Evolutionary conservation across 164 flowering plant genomes (phyloP).

Genomic region (Stephania cephalantha): DNA sequence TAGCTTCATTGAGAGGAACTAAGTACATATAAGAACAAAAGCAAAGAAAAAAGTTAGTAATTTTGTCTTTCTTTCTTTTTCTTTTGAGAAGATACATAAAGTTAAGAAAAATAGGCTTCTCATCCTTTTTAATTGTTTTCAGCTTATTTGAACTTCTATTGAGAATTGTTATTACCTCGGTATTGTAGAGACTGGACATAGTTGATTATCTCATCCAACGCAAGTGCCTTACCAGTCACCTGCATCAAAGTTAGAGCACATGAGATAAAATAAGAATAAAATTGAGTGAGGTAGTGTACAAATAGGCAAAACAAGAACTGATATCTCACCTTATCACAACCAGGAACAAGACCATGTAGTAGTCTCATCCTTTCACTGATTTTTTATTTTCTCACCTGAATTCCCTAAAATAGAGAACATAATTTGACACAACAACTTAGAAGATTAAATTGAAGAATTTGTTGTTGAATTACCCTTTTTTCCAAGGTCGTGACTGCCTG

Average conservation of each 20-base stretch:
- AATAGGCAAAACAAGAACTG: neutral
- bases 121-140: no score
- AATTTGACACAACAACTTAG: neutral
- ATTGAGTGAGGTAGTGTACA: neutral
- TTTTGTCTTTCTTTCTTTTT: no score
- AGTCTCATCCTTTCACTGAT: slow-evolving; percentile 79
- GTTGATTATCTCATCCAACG: slow-evolving; percentile 85
- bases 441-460: slow-evolving; percentile 12
- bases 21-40: slow-evolving; percentile 1
- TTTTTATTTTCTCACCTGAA: slow-evolving; percentile 75
- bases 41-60: neutral
- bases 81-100: no score
- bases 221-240: slow-evolving; percentile 85
- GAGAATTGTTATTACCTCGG: slow-evolving; percentile 54
- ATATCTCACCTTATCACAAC: slow-evolving; percentile 52
- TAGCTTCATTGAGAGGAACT: slow-evolving; percentile 94
- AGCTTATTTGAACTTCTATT: neutral
- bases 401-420: neutral
- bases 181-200: slow-evolving; percentile 82
- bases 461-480: slow-evolving; percentile 67
- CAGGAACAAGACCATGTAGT: slow-evolving; percentile 72
- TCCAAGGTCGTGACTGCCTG: slow-evolving; percentile 94
- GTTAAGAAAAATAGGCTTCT: neutral
- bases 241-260: slow-evolving; percentile 27
- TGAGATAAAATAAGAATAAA: slow-evolving; percentile 9